Base-by-base conservation (phyloP, 192 early-diverging fungal species). In the Mortierella hygrophila region DNA sequence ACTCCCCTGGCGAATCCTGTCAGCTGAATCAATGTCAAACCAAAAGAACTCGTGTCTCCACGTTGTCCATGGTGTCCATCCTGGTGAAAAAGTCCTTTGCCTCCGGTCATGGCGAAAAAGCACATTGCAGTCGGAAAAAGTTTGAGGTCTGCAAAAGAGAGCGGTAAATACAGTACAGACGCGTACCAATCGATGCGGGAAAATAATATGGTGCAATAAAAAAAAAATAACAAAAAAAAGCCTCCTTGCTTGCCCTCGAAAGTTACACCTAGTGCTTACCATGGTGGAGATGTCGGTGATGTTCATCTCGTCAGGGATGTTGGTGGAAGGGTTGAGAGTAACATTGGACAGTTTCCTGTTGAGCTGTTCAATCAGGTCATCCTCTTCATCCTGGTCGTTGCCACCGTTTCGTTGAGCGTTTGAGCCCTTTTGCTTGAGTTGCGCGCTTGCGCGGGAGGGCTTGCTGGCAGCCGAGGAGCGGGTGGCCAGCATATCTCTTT, bases 231-330 rank as follows among this genome's bases (percentile, higher is more conserved):
- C 11, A 26, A 74, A 74, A n/a, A 49, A 44, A 11, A 54, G 15
- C n/a, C 40, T 72, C 71, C 16, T 44, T 44, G n/a, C n/a, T 11
- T 21, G 29, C 18, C 46, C 38, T 37, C 20, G 21, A n/a, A 40
- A 75, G 20, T 20, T 37, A 52, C 13, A 23, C 29, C 8, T 60
- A n/a, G 7, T 26, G 7, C 75, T 75, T 86, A 81, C 84, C 84
- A 86, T 86, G 21, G 84, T 86, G 18, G 84, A 86, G 26, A 86
- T 86, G 49, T 86, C 84, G 4, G 79, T 37, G 11, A 86, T 77
- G 47, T 81, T 86, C 84, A 86, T 86, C 79, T 86, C 84, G 68
- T 86, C 84, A 4, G 84, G 84, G 42, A 86, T 86, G 15, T 79
- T 55, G 10, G 78, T 81, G 1, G 79, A 69, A 4, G 84, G 84